Conservation (phyloP, 192 early-diverging fungal genomes). For the Gigaspora rosea region DNA sequence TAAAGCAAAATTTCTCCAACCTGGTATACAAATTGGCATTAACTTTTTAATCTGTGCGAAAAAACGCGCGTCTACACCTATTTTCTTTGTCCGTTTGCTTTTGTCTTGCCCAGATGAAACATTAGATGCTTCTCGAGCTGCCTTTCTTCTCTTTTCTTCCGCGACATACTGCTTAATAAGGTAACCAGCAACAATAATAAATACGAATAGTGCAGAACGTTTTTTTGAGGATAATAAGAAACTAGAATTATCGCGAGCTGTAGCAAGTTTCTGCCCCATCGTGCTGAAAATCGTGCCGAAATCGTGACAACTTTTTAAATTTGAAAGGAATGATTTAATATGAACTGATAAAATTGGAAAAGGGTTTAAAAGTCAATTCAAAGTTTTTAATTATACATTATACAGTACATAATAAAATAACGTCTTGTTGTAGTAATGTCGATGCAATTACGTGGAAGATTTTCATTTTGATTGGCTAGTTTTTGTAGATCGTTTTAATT, state of each 20-base stretch:
- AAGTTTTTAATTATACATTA: too few relatives aligned
- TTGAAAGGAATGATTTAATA: too few relatives aligned
- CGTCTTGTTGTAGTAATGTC: too few relatives aligned
- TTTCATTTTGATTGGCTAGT: too few relatives aligned
- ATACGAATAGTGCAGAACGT: not conserved
- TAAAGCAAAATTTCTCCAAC: constrained; percentile 15
- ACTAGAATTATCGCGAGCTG: not conserved
- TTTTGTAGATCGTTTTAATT: too few relatives aligned
- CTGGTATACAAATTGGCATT: constrained; percentile 62
- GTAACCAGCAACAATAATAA: not conserved
- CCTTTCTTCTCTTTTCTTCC: constrained; percentile 12
- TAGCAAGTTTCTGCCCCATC: not conserved
- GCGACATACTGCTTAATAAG: constrained; percentile 2
- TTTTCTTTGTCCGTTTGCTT: constrained; percentile 31
- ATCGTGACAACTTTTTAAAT: too few relatives aligned
- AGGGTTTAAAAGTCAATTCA: too few relatives aligned
- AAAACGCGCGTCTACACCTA: constrained; percentile 60
- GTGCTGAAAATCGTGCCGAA: not conserved
- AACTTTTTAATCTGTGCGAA: constrained; percentile 57
- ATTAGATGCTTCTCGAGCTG: not conserved
- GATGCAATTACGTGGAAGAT: too few relatives aligned
- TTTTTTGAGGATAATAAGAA: not conserved
- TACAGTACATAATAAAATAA: too few relatives aligned
- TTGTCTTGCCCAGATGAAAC: not conserved
- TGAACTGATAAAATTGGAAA: too few relatives aligned